Conservation (phyloP, 805 yeast genomes). For the Wickerhamiella kazuoi region DNA sequence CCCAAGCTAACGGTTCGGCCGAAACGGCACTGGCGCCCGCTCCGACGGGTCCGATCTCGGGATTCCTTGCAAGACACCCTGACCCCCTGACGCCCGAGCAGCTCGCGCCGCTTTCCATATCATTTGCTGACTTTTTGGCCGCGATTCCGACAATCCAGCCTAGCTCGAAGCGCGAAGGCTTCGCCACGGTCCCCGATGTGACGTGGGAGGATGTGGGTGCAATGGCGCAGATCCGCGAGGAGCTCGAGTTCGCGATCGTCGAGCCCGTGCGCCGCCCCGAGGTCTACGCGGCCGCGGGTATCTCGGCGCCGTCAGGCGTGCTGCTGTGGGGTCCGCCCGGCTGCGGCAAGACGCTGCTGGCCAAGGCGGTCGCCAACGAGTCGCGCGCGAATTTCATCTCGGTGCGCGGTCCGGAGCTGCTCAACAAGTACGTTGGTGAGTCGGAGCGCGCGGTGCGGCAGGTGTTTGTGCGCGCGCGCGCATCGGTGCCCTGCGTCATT, state of each 20-base stretch:
- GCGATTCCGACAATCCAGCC: conserved; percentile 94
- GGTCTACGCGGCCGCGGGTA: conserved; percentile 74
- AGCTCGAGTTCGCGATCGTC: conserved; percentile 90
- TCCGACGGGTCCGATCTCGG: conserved; percentile 6
- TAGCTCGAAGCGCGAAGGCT: conserved; percentile 94
- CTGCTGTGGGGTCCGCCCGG: conserved; percentile 99
- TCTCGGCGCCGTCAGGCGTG: conserved; percentile 93
- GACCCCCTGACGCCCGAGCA: conserved; percentile 61
- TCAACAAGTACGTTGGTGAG: conserved; percentile 93
- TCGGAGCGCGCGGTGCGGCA: conserved; percentile 87
- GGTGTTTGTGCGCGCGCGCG: conserved; percentile 80
- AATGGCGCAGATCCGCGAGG: conserved; percentile 57
- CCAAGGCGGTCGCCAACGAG: conserved; percentile 96
- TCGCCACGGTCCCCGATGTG: conserved; percentile 96
- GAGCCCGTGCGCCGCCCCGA: conserved; percentile 93
- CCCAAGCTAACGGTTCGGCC: not conserved
- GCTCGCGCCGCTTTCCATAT: conserved; percentile 56
- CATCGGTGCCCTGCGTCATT: conserved; percentile 83
- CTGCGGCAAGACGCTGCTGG: conserved; percentile 90
- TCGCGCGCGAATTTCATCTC: conserved; percentile 91
- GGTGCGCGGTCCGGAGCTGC: conserved; percentile 85
- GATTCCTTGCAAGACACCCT: conserved; percentile 58
- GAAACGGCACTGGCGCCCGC: not conserved
- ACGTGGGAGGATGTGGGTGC: conserved; percentile 96
- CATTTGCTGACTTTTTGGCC: conserved; percentile 56